These are phyloP conservation scores for Magnolia officinalis DNA, from an alignment of 164 flowering plant species.

Conservation along the genomic window DNA sequence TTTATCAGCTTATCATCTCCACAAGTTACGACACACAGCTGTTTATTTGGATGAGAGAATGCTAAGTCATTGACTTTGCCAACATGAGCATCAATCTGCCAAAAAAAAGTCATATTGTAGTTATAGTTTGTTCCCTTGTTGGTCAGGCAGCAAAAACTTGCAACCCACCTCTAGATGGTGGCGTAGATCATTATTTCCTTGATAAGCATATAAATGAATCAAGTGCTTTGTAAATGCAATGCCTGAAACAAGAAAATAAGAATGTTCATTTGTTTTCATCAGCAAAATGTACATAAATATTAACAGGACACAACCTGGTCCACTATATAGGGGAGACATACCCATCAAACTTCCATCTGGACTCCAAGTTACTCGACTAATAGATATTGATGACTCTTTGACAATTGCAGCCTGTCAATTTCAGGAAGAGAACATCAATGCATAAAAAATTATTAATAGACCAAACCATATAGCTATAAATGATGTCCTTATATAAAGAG, in stretches of 20 bases:
- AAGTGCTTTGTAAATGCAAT: slow-evolving; percentile 76
- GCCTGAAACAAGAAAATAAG: slow-evolving; percentile 19
- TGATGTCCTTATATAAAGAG: too few relatives aligned
- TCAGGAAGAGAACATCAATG: neutral
- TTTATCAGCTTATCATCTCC: slow-evolving; percentile 87
- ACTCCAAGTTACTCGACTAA: slow-evolving; percentile 78
- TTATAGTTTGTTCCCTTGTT: neutral
- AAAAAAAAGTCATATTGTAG: slow-evolving; percentile 9
- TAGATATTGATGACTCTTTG: slow-evolving; percentile 61
- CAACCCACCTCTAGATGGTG: slow-evolving; percentile 63
- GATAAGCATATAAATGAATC: slow-evolving; percentile 66
- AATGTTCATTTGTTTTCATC: too few relatives aligned
- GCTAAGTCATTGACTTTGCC: slow-evolving; percentile 85
- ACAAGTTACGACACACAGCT: slow-evolving; percentile 71
- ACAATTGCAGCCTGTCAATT: slow-evolving; percentile 48
- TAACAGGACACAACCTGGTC: neutral
- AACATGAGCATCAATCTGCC: slow-evolving; percentile 86
- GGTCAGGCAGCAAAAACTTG: slow-evolving; percentile 7
- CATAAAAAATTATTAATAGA: neutral
- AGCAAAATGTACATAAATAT: neutral
- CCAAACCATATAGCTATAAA: neutral
- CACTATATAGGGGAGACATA: slow-evolving; percentile 21
- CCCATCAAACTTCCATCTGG: slow-evolving; percentile 81
- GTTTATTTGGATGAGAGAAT: slow-evolving; percentile 82
- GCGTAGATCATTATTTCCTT: slow-evolving; percentile 60